Evolutionary conservation across 805 yeast genomes (phyloP), one percentile per base, ranked within the genome.

Genomic region (Kluyveromyces wickerhamii): DNA sequence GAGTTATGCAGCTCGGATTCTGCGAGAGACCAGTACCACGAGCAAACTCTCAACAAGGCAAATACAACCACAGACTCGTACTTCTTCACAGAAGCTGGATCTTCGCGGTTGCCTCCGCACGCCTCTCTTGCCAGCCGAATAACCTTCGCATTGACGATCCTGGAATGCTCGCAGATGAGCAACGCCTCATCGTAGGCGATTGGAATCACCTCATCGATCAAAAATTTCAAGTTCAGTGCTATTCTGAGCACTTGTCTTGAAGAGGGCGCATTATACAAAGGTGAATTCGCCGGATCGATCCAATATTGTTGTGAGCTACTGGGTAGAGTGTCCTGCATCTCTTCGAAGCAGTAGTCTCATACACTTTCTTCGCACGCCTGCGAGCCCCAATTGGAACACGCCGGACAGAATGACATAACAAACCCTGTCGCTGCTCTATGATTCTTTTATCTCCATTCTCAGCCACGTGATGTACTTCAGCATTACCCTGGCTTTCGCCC

Each of bases 151-250:
- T 73, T 78, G 37, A 85, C 56, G 24, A 82, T 67, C 1, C 76
- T 67, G 0, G 85, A 75, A 36, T 72, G 75, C 5, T 76, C 73
- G 7, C 67, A 57, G 5, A 72, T 60, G 29, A 85, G 69, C 3
- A 65, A 65, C 4, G 59, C 52, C 11, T 61, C 67, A 8, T 67
- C 70, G 41, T 76, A 71, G n/a, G 72, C 74, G 26, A 79, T 69
- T 0, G 92, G 88, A 21, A 86, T 69, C 11, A 80, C 65, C 27
- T 70, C 65, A 57, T 86, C 95, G 37, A 86, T 77, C 22, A 86
- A 61, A 32, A 66, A 62, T 54, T 85, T 86, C 52, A 86, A 65
- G 46, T 84, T 82, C 42, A 82, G 61, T 12, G 89, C 79, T 32
- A 86, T 72, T 32, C 86, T 65, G 33, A 79, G 62, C 2, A 73